phyloP scores from a whole-genome alignment of 495 filamentous ascomycete genomes.

The Neurospora cerealis region DNA sequence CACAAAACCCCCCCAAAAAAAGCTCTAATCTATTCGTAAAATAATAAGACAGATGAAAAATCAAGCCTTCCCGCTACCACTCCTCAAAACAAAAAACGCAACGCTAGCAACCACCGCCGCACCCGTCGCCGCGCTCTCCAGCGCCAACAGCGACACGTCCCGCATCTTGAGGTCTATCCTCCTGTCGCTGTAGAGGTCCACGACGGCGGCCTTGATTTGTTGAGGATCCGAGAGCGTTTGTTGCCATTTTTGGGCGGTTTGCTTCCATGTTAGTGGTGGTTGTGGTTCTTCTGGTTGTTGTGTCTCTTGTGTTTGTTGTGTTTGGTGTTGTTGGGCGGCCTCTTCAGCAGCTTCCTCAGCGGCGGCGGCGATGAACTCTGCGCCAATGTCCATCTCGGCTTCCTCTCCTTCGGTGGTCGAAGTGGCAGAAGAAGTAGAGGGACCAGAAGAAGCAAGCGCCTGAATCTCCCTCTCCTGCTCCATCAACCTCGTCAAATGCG shows the following conservation, averaged over 20 bases:
- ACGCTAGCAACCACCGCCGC: conserved; percentile 52
- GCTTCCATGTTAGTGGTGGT: neutral
- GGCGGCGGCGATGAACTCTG: neutral
- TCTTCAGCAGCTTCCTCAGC: conserved; percentile 6
- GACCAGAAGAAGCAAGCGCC: no score
- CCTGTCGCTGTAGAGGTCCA: conserved; percentile 61
- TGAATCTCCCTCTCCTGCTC: neutral
- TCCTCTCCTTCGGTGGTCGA: no score
- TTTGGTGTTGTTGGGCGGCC: neutral
- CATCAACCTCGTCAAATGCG: conserved; percentile 10
- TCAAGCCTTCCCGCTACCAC: conserved; percentile 1
- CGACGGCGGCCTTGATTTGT: conserved; percentile 19
- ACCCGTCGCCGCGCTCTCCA: conserved; percentile 66
- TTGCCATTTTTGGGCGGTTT: conserved; percentile 37
- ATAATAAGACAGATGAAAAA: neutral
- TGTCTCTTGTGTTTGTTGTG: neutral
- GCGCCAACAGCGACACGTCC: conserved; percentile 59
- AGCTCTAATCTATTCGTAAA: neutral
- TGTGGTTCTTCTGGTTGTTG: conserved; percentile 11
- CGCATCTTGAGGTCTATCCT: conserved; percentile 56
- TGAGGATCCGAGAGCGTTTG: conserved; percentile 35
- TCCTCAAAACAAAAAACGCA: conserved; percentile 44
- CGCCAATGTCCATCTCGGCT: neutral
- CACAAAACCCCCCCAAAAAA: neutral
- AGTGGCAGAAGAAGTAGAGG: no score